Percentiles rank a stretch among this genome's conserved stretches.
Evolutionary conservation across 2,329 filamentous ascomycete genomes (phyloP).

Genomic region (Pseudocercospora cruenta): DNA sequence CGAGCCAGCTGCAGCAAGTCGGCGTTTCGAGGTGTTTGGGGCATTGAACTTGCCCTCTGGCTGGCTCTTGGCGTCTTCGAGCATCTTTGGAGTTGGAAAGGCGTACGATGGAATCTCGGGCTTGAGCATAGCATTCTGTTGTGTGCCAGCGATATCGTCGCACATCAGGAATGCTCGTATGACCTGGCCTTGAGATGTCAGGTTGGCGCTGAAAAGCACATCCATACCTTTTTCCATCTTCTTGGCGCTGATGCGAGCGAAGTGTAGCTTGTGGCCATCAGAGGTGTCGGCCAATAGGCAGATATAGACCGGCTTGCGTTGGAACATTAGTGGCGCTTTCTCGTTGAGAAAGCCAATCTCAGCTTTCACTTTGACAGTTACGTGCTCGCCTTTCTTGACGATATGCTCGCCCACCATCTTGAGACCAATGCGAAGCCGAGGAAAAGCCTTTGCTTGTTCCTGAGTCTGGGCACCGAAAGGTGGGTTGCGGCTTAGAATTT

Average conservation of each 20-base stretch:
- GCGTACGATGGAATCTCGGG: slow-evolving; percentile 52
- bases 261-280: slow-evolving; percentile 71
- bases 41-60: slow-evolving; percentile 19
- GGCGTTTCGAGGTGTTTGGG: slow-evolving; percentile 33
- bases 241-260: slow-evolving; percentile 64
- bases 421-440: slow-evolving; percentile 63
- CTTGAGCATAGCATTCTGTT: slow-evolving; percentile 56
- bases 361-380: slow-evolving; percentile 65
- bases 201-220: slow-evolving; percentile 61
- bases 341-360: slow-evolving; percentile 74
- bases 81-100: slow-evolving; percentile 44
- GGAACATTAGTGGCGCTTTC: slow-evolving; percentile 63
- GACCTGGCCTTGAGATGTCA: slow-evolving; percentile 59
- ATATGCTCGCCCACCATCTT: slow-evolving; percentile 52
- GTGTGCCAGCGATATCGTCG: slow-evolving; percentile 74
- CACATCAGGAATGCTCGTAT: slow-evolving; percentile 76
- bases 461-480: slow-evolving; percentile 77
- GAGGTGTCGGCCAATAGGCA: slow-evolving; percentile 75
- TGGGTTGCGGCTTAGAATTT: slow-evolving; percentile 75
- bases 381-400: slow-evolving; percentile 47
- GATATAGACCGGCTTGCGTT: slow-evolving; percentile 66
- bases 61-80: slow-evolving; percentile 16
- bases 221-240: slow-evolving; percentile 66
- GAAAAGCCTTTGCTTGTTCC: slow-evolving; percentile 70
- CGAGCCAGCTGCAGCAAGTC: slow-evolving; percentile 19